Base-by-base conservation (phyloP, 305 asterid species). In the Solanum hybrid region DNA sequence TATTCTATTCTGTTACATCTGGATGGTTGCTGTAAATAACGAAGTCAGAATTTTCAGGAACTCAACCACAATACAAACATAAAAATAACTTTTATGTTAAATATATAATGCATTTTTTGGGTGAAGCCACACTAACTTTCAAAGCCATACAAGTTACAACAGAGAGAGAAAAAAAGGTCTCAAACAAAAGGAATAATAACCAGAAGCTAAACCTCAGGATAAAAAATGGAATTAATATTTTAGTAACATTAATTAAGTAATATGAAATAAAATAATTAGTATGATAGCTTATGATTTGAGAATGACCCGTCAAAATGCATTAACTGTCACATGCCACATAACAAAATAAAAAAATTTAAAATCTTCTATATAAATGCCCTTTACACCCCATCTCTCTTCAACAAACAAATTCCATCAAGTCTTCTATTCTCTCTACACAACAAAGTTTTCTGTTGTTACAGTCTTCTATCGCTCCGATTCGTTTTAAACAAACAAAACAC, bases 221-320 rank as follows among this genome's bases (percentile, higher is more conserved):
- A 79, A 83, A 46, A 84, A 83, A 84, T 28, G n/a, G 18, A 29
- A 33, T 24, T 6, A 40, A 29, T 39, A 75, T 73, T 78, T 31
- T 75, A 88, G 10, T 78, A 24, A 10, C 36, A 78, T 78, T 18
- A 8, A 79, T 74, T 79, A 69, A 79, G 33, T 88, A 78, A 35
- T 36, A 88, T 51, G 33, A 51, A 89, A 79, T 57, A 79, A 89
- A 81, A 71, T 37, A 83, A 57, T 57, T 57, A 57, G 24, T 18
- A 57, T 18, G 69, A 83, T 36, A 64, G 20, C 91, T 87, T 87
- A 87, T 78, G 90, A 87, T 90, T 89, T 85, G 91, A 89, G 69
- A 57, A 18, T 57, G 69, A 57, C 69, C 69, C 69, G 5, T 57
- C 69, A 18, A 7, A 57, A 57, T 51, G 77, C 89, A 88, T 88